Percentiles rank a stretch among this genome's conserved stretches.
Conservation (phyloP, 441 rosid species). For the Hypseocharis bilobata region DNA sequence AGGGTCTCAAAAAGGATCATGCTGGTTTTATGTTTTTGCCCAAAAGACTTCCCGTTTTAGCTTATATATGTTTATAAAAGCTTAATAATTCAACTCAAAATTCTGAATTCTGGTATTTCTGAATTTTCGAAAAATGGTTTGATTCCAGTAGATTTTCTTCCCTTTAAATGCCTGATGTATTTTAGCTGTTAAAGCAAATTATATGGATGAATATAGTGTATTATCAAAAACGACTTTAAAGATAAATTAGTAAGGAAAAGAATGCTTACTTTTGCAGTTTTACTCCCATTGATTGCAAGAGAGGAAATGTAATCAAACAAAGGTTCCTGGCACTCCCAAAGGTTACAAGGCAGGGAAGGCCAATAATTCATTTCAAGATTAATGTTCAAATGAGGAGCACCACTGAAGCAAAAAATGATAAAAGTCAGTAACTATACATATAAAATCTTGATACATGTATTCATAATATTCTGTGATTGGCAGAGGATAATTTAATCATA, state of each 20-base stretch:
- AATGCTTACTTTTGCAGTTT: slow-evolving; percentile 22
- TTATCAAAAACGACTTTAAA: background rate
- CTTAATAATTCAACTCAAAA: background rate
- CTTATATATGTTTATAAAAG: too few relatives aligned
- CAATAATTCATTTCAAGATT: slow-evolving; percentile 27
- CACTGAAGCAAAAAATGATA: slow-evolving; percentile 10
- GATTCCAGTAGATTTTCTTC: background rate
- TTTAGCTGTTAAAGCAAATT: background rate
- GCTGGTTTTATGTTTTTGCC: background rate
- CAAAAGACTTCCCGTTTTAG: too few relatives aligned
- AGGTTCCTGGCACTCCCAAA: slow-evolving; percentile 25
- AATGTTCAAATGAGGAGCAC: slow-evolving; percentile 26
- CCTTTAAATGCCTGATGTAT: background rate
- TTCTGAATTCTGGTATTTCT: background rate
- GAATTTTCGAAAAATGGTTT: background rate
- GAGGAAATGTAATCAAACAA: slow-evolving; percentile 22
- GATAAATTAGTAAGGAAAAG: background rate
- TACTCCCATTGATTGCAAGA: slow-evolving; percentile 18
- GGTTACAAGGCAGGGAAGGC: slow-evolving; percentile 26
- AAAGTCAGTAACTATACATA: background rate
- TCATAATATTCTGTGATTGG: too few relatives aligned
- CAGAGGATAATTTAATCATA: background rate
- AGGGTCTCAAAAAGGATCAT: background rate
- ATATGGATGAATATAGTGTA: background rate
- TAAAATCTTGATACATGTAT: background rate